Percentiles rank a stretch among this genome's conserved stretches.
Evolutionary conservation across 768 basidiomycete species (phyloP).

Genomic region (Mycena olivaceomarginata): DNA sequence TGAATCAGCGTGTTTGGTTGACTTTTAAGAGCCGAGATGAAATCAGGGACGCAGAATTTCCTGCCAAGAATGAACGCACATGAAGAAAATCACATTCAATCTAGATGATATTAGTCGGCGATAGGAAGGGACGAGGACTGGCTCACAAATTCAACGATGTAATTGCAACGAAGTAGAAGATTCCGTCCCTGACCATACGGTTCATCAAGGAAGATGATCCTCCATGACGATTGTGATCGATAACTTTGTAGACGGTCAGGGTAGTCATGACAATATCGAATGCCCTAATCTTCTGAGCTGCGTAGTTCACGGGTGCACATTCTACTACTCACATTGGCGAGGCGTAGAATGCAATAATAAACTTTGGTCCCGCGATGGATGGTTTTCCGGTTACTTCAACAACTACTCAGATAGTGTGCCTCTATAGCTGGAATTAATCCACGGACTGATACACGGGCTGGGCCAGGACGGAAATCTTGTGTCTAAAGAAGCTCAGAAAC

Average conservation of each 20-base stretch:
- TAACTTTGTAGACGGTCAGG: constrained; percentile 34
- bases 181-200: constrained; percentile 40
- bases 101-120: constrained; percentile 7
- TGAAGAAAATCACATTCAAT: constrained; percentile 43
- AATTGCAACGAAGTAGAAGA: constrained; percentile 43
- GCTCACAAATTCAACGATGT: constrained; percentile 41
- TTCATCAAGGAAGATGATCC: constrained; percentile 38
- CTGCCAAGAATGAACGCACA: constrained; percentile 14
- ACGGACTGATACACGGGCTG: constrained; percentile 39
- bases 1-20: constrained; percentile 39
- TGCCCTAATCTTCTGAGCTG: constrained; percentile 24
- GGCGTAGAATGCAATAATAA: constrained; percentile 44
- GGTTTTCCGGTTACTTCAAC: constrained; percentile 39
- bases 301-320: no score
- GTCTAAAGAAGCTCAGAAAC: constrained; percentile 27
- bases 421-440: background rate
- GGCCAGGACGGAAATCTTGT: constrained; percentile 42
- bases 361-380: constrained; percentile 44
- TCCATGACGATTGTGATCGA: constrained; percentile 31
- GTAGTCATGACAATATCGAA: constrained; percentile 42
- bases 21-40: background rate
- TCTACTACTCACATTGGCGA: constrained; percentile 34
- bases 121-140: background rate
- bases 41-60: background rate
- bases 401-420: background rate